phyloP scores from a whole-genome alignment of 768 basidiomycete species.

The Leccinum truebloodii region DNA sequence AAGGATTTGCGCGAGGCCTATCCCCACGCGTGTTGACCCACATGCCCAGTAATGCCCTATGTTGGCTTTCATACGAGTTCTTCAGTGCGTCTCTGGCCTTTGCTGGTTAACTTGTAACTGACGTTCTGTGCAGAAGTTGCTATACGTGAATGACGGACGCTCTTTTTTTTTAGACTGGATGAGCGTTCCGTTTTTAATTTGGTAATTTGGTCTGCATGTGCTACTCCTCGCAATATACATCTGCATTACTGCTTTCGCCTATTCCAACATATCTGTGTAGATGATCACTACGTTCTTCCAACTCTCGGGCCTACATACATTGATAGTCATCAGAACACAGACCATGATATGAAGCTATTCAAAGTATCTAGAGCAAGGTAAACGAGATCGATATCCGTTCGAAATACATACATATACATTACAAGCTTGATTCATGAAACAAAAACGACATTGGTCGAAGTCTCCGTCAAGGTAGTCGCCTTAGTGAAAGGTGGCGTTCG shows the following conservation, averaged over 20 bases:
- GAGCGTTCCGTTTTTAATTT: conserved; percentile 5
- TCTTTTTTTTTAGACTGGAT: conserved; percentile 22
- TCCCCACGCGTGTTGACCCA: conserved; percentile 91
- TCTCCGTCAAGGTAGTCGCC: neutral
- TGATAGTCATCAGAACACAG: conserved; percentile 4
- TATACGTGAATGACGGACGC: conserved; percentile 47
- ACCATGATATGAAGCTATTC: neutral
- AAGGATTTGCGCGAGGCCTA: conserved; percentile 85
- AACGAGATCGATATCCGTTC: neutral
- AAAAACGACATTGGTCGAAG: neutral
- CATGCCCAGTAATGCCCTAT: conserved; percentile 96
- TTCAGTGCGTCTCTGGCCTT: conserved; percentile 72
- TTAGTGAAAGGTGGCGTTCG: conserved; percentile 8
- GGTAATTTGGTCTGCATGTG: conserved; percentile 1
- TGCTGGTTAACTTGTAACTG: conserved; percentile 4
- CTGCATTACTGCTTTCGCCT: conserved; percentile 16
- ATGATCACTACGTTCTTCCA: neutral
- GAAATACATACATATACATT: too few species aligned
- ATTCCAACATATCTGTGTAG: conserved; percentile 2
- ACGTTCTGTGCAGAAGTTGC: conserved; percentile 52
- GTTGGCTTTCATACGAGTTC: conserved; percentile 98
- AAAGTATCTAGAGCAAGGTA: neutral
- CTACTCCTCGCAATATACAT: conserved; percentile 17
- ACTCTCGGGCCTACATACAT: neutral
- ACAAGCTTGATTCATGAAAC: neutral